phyloP scores from a whole-genome alignment of 73 alveolate genomes.

The Tetrahymena thermophila region DNA sequence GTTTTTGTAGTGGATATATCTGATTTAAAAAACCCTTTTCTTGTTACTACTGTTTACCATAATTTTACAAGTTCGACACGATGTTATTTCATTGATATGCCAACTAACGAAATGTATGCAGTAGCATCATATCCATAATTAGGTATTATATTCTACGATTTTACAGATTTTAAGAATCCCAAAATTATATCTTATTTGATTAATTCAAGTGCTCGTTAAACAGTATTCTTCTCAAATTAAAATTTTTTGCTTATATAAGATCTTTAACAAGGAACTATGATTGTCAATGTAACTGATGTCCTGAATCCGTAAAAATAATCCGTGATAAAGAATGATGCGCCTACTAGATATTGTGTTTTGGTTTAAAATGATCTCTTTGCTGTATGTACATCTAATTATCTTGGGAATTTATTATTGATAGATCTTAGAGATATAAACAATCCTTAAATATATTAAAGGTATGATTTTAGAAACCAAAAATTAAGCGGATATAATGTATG shows the following conservation, averaged over 20 bases:
- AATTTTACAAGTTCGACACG: not conserved
- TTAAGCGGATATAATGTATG: not conserved
- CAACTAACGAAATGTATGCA: not conserved
- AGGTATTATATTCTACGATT: not conserved
- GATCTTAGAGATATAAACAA: not conserved
- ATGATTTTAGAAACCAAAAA: not conserved
- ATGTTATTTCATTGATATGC: not conserved
- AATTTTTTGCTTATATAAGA: not conserved
- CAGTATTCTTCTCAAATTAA: not conserved
- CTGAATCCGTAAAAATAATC: not conserved
- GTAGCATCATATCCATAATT: not conserved
- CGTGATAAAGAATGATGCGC: not conserved
- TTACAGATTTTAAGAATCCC: not conserved
- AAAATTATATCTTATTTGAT: not conserved
- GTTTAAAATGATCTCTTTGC: not conserved
- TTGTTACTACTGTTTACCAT: not conserved
- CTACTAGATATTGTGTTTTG: not conserved
- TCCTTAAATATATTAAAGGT: not conserved
- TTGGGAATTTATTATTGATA: not conserved
- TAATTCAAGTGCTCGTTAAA: not conserved
- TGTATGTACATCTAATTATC: not conserved
- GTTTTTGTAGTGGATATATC: not conserved
- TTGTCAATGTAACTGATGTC: not conserved
- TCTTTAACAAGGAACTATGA: not conserved
- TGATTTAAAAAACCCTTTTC: not conserved